phyloP scores from a whole-genome alignment of 1,139 yeast species.

The Candida albicans region DNA sequence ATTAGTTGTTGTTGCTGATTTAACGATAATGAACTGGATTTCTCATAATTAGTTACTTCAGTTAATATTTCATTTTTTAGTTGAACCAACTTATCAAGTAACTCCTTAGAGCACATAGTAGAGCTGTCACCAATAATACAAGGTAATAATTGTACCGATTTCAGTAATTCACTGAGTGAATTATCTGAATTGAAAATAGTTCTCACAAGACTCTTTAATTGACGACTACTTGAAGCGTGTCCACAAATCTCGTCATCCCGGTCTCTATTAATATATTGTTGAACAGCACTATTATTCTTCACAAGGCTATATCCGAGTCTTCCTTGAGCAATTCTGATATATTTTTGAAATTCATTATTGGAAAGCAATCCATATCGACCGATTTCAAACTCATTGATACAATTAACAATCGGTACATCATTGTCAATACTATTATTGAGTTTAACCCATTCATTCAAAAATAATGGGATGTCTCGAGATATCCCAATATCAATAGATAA shows the following conservation, averaged over 20 bases:
- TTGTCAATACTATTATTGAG: conserved; percentile 27
- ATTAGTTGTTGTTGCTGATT: conserved; percentile 1
- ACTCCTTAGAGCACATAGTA: conserved; percentile 2
- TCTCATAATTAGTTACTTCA: conserved; percentile 3
- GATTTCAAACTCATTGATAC: conserved; percentile 23
- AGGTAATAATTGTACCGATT: conserved; percentile 18
- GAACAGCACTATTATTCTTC: conserved; percentile 7
- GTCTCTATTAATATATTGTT: neutral
- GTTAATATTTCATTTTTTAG: conserved; percentile 20
- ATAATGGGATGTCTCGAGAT: conserved; percentile 53
- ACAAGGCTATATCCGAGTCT: conserved; percentile 5
- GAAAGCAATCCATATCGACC: conserved; percentile 17
- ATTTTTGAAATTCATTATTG: conserved; percentile 9
- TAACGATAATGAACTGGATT: conserved; percentile 10
- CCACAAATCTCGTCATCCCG: neutral
- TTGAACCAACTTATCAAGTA: conserved; percentile 19
- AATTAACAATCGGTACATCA: conserved; percentile 27
- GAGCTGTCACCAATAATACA: conserved; percentile 12
- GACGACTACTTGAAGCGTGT: neutral
- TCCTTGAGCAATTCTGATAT: conserved; percentile 1
- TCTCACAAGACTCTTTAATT: neutral
- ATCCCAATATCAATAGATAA: conserved; percentile 48
- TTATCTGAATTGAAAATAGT: neutral
- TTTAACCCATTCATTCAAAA: conserved; percentile 46
- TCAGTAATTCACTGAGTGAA: conserved; percentile 3